Conservation (phyloP, 805 yeast genomes). For the Brettanomyces bruxellensis region DNA sequence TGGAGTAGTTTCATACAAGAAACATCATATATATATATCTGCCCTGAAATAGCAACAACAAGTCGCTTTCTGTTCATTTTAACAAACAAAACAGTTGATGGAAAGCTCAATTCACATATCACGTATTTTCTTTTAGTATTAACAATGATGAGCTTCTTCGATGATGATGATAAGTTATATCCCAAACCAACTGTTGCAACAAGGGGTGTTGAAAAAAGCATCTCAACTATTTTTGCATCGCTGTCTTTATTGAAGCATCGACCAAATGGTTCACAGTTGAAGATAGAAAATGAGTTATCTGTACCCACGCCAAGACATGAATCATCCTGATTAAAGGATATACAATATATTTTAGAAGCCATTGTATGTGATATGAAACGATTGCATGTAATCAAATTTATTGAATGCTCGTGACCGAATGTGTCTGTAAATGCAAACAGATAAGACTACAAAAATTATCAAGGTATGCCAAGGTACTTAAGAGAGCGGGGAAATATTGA, state of each 20-base stretch:
- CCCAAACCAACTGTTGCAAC: conserved; percentile 79
- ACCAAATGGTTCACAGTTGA: conserved; percentile 87
- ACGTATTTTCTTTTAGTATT: conserved; percentile 70
- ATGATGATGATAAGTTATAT: conserved; percentile 57
- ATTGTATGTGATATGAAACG: too few species aligned
- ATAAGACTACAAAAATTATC: too few species aligned
- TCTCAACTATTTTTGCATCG: conserved; percentile 62
- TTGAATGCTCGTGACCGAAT: too few species aligned
- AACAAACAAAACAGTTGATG: conserved; percentile 62
- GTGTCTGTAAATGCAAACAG: too few species aligned
- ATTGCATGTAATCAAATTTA: too few species aligned
- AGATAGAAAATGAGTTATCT: conserved; percentile 57
- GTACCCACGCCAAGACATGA: conserved; percentile 72
- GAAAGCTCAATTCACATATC: conserved; percentile 85
- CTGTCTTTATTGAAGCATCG: conserved; percentile 43
- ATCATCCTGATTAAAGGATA: conserved; percentile 76
- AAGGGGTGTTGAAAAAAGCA: conserved; percentile 83
- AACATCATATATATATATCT: conserved; percentile 82
- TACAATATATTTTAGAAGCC: background rate
- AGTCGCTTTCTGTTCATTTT: conserved; percentile 76
- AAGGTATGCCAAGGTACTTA: too few species aligned
- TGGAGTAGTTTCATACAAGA: conserved; percentile 79
- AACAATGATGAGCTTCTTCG: conserved; percentile 73
- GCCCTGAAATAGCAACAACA: conserved; percentile 69
- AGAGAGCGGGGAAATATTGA: too few species aligned